phyloP scores from a whole-genome alignment of 225 moss, liverwort and hornwort species.

The Lunularia cruciata region DNA sequence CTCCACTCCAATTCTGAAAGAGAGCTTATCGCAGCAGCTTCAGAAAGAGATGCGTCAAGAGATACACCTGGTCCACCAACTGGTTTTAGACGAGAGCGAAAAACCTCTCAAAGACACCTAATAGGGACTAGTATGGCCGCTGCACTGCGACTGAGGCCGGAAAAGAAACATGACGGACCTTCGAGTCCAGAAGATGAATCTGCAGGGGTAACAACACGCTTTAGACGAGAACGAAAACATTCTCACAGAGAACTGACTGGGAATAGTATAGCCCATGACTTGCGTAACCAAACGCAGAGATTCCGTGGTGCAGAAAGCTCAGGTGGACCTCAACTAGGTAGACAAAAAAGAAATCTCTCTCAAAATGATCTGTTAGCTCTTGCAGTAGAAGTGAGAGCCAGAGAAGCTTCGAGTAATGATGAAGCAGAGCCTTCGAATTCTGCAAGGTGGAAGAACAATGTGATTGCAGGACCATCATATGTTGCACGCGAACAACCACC shows the following conservation, averaged over 20 bases:
- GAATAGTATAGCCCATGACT: neutral
- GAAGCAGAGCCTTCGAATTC: neutral
- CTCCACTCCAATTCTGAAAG: neutral
- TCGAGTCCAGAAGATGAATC: neutral
- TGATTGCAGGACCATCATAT: neutral
- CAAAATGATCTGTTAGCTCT: conserved; percentile 7
- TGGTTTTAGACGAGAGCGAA: neutral
- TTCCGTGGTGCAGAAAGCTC: too few relatives aligned
- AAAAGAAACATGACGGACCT: neutral
- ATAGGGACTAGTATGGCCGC: conserved; percentile 3
- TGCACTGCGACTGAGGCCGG: neutral
- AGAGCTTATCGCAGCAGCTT: neutral
- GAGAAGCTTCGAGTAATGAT: too few relatives aligned
- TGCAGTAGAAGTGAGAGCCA: neutral
- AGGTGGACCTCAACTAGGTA: neutral
- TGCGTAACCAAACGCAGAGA: neutral
- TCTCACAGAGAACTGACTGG: neutral
- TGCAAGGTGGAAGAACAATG: too few relatives aligned
- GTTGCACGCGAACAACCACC: too few relatives aligned
- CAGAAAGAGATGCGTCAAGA: neutral
- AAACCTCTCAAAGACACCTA: neutral
- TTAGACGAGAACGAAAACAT: neutral
- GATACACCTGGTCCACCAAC: neutral
- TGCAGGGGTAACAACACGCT: neutral
- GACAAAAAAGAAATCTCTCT: neutral